Conservation (phyloP, 2,329 filamentous ascomycete species). For the Volutella citrinella region DNA sequence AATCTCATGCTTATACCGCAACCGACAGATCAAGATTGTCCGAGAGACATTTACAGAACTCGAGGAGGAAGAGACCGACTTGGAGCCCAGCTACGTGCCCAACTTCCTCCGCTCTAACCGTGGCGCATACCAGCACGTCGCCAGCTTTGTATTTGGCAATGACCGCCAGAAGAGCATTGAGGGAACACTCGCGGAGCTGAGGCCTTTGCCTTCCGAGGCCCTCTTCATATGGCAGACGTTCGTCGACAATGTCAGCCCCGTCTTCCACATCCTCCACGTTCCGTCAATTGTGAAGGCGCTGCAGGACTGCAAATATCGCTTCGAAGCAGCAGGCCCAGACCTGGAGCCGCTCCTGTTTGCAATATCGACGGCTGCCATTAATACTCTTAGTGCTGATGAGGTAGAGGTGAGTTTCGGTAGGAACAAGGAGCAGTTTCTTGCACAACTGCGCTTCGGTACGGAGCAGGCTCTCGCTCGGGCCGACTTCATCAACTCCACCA, state of each 20-base stretch:
- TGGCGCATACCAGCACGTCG: too few species aligned
- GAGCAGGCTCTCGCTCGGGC: slow-evolving; percentile 18
- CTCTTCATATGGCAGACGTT: slow-evolving; percentile 19
- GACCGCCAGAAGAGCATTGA: too few species aligned
- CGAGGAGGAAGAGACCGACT: too few species aligned
- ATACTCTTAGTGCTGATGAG: slow-evolving; percentile 13
- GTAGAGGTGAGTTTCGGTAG: slow-evolving; percentile 15
- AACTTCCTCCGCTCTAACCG: too few species aligned
- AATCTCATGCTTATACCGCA: too few species aligned
- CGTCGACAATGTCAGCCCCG: slow-evolving; percentile 17
- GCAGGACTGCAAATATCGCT: slow-evolving; percentile 12
- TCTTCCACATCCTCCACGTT: slow-evolving; percentile 17
- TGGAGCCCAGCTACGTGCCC: too few species aligned
- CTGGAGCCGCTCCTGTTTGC: slow-evolving; percentile 18
- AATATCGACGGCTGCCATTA: slow-evolving; percentile 16
- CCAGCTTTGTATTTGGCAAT: too few species aligned
- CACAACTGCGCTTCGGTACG: slow-evolving; percentile 19
- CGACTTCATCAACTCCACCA: slow-evolving; percentile 17
- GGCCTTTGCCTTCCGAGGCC: slow-evolving; percentile 12
- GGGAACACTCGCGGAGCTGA: slow-evolving; percentile 11
- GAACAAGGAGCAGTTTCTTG: slow-evolving; percentile 13
- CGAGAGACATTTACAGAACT: too few species aligned
- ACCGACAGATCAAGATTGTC: too few species aligned
- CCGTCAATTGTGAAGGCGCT: slow-evolving; percentile 18
- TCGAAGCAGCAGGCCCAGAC: slow-evolving; percentile 13